A percentile compares a stretch with the other conserved stretches of the same genome.
These are phyloP conservation scores for Oenanthe sinensis DNA, from an alignment of 129 eudicot genomes.

Conservation along the genomic window DNA sequence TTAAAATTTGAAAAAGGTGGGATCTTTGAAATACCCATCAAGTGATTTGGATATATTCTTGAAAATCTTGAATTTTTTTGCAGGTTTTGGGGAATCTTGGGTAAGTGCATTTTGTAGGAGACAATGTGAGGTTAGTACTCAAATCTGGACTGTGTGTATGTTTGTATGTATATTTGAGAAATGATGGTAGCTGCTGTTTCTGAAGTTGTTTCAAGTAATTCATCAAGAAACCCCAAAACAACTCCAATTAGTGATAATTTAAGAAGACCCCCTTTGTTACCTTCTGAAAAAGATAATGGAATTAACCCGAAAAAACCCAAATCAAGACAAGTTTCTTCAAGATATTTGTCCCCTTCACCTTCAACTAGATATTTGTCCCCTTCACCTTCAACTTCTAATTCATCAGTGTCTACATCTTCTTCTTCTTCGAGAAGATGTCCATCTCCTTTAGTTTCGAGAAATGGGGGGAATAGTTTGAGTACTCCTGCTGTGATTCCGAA, in stretches of 20 bases:
- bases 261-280: slow-evolving; percentile 75
- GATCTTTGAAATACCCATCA: slow-evolving; percentile 9
- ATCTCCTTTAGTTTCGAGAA: slow-evolving; percentile 60
- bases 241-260: slow-evolving; percentile 19
- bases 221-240: slow-evolving; percentile 25
- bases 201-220: slow-evolving; percentile 25
- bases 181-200: slow-evolving; percentile 29
- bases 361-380: slow-evolving; percentile 72
- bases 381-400: slow-evolving; percentile 47
- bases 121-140: slow-evolving; percentile 21
- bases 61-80: neutral
- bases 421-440: slow-evolving; percentile 61
- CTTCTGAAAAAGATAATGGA: slow-evolving; percentile 53
- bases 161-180: slow-evolving; percentile 3
- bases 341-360: slow-evolving; percentile 75
- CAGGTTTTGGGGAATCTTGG: slow-evolving; percentile 1
- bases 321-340: slow-evolving; percentile 61
- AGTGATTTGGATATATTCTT: neutral
- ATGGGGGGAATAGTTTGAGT: slow-evolving; percentile 21
- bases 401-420: slow-evolving; percentile 36
- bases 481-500: slow-evolving; percentile 26
- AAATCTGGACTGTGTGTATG: slow-evolving; percentile 10
- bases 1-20: slow-evolving; percentile 1
- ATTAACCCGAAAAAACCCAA: slow-evolving; percentile 49
- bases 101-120: slow-evolving; percentile 5